These are phyloP conservation scores for Rauvolfia tetraphylla DNA, from an alignment of 257 asterid genomes.

Conservation along the genomic window DNA sequence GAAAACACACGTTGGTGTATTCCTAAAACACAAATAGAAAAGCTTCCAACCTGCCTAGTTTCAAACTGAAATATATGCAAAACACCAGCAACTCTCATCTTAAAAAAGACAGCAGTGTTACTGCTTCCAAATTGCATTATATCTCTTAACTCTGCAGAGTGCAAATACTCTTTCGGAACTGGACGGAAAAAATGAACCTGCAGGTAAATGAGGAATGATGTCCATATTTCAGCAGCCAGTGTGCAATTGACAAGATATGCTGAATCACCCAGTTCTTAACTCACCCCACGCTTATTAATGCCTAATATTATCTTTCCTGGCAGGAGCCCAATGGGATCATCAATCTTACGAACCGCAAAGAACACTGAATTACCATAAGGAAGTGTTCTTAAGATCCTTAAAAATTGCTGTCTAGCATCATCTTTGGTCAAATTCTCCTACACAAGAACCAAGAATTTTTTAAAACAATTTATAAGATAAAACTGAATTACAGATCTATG, in stretches of 20 bases:
- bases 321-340: slow-evolving; percentile 96
- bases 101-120: slow-evolving; percentile 93
- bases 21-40: not conserved
- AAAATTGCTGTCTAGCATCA: slow-evolving; percentile 93
- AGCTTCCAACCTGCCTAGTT: slow-evolving; percentile 74
- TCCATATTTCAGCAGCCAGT: slow-evolving; percentile 23
- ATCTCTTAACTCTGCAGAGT: slow-evolving; percentile 97
- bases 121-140: slow-evolving; percentile 99
- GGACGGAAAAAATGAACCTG: slow-evolving; percentile 99
- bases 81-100: slow-evolving; percentile 99
- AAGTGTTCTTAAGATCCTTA: slow-evolving; percentile 86
- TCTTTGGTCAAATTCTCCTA: slow-evolving; percentile 92
- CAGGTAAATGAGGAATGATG: slow-evolving; percentile 19
- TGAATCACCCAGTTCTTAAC: slow-evolving; percentile 16
- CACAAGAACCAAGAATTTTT: slow-evolving; percentile 21
- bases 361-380: slow-evolving; percentile 99
- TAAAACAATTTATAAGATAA: not conserved
- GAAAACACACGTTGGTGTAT: not conserved
- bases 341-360: slow-evolving; percentile 95
- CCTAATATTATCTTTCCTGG: slow-evolving; percentile 91
- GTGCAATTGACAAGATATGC: slow-evolving; percentile 4
- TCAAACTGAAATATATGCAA: slow-evolving; percentile 96
- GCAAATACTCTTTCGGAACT: slow-evolving; percentile 93
- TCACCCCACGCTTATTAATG: slow-evolving; percentile 98
- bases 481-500: not conserved